Evolutionary conservation across 2,329 filamentous ascomycete genomes (phyloP).

Genomic region (Neophaeococcomyces aloes): DNA sequence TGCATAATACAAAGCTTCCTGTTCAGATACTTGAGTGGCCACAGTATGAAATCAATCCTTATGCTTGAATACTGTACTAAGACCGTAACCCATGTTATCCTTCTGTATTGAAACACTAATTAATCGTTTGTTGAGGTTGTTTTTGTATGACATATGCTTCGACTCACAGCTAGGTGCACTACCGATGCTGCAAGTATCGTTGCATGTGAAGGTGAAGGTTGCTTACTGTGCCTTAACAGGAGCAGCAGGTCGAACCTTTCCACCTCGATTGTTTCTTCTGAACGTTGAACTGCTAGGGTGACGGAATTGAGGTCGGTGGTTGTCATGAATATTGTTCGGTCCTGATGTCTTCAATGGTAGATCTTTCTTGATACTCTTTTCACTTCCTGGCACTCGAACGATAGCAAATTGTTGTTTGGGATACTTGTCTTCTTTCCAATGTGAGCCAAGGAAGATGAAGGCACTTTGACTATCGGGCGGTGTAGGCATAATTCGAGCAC

Average conservation of each 20-base stretch:
- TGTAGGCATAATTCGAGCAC: constrained; percentile 3
- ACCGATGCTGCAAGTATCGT: constrained; percentile 10
- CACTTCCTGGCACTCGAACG: constrained; percentile 14
- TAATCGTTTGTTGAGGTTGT: background rate
- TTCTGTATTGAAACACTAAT: constrained; percentile 1
- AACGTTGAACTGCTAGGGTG: background rate
- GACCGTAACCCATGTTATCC: no score
- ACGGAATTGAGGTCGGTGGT: background rate
- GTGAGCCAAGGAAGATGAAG: constrained; percentile 6
- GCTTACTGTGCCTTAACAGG: constrained; percentile 15
- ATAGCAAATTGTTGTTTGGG: constrained; percentile 17
- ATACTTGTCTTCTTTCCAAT: constrained; percentile 7
- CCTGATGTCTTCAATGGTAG: constrained; percentile 11
- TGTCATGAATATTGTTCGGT: background rate
- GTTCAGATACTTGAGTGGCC: no score
- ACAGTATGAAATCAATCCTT: no score
- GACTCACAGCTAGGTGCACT: constrained; percentile 11
- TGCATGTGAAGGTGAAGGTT: constrained; percentile 1
- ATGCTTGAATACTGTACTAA: no score
- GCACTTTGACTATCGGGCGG: constrained; percentile 6
- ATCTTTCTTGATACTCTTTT: constrained; percentile 17
- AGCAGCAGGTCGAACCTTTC: constrained; percentile 10
- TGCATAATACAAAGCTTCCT: no score
- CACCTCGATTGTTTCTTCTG: constrained; percentile 6
- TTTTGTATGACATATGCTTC: constrained; percentile 6